Evolutionary conservation across 108 stramenopile species (phyloP), one percentile per base, ranked within the genome.

Genomic region (Pseudonitzschia pungens): DNA sequence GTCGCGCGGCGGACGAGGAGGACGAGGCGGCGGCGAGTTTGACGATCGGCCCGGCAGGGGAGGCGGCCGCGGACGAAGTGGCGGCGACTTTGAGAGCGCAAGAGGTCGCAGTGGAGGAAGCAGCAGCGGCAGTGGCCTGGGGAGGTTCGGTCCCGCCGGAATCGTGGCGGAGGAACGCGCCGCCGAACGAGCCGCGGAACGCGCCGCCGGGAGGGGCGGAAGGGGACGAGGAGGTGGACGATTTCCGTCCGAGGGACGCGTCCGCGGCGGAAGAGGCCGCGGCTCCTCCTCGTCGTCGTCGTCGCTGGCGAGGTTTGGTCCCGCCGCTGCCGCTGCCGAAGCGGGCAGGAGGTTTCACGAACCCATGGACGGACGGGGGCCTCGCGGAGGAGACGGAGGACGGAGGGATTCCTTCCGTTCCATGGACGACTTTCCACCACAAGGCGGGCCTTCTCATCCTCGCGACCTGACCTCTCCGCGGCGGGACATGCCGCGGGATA

Each of bases 161-260:
- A 29, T 43, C 41, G 32, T 43, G 59, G 42, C 5, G n/a, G n/a
- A n/a, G 29, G 42, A 27, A 32, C 41, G 45, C 5, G 45, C 9
- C 36, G 75, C 69, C 36, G 8, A n/a, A n/a, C n/a, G n/a, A n/a
- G n/a, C n/a, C 71, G 42, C 5, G 29, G 42, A 27, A 32, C 41
- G 45, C 5, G 45, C 9, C 36, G 75, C 69, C 36, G 8, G 70
- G 36, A 70, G 76, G 4, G 70, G 76, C 22, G 76, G 76, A 29
- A 27, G 28, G 11, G 31, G 51, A 18, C 51, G 69, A 48, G 27
- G 72, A 29, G 66, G 66, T 11, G 66, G 66, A 15, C 18, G 66
- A 26, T 67, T 31, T n/a, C 26, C 42, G 27, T 24, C 31, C 16
- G 62, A 63, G 41, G 76, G 54, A 70, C 52, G 66, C 41, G 52